A percentile compares a stretch with the other conserved stretches of the same genome.
phyloP scores from a whole-genome alignment of 1,139 yeast genomes.

The Nematodospora anomalae region DNA sequence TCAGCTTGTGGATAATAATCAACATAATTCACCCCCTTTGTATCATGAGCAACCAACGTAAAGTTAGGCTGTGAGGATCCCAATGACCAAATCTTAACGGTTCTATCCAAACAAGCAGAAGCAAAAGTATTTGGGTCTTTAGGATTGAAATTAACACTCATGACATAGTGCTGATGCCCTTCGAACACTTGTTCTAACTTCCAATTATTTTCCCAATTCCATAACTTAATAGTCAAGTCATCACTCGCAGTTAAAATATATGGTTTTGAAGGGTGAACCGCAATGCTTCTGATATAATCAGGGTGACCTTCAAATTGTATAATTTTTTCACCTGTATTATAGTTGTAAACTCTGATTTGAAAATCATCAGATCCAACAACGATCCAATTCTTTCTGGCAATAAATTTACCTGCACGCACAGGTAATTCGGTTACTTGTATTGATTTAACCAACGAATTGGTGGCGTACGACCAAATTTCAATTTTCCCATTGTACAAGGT shows the following conservation, averaged over 20 bases:
- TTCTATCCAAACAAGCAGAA: constrained; percentile 91
- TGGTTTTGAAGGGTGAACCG: constrained; percentile 93
- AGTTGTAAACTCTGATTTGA: constrained; percentile 88
- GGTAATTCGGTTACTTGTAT: constrained; percentile 91
- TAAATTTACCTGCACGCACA: constrained; percentile 90
- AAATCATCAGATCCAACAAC: constrained; percentile 96
- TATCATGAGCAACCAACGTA: constrained; percentile 87
- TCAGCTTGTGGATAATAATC: constrained; percentile 97
- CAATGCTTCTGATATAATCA: constrained; percentile 88
- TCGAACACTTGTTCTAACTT: constrained; percentile 84
- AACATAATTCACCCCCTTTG: constrained; percentile 92
- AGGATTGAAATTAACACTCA: constrained; percentile 94
- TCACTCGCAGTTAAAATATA: constrained; percentile 87
- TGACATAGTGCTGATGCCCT: constrained; percentile 94
- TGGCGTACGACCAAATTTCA: constrained; percentile 93
- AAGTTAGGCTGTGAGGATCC: constrained; percentile 90
- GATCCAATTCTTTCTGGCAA: constrained; percentile 97
- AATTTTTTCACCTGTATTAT: constrained; percentile 92
- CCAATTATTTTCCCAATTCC: constrained; percentile 99
- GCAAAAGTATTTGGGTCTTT: constrained; percentile 98
- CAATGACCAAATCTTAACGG: constrained; percentile 95
- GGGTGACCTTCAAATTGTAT: constrained; percentile 98
- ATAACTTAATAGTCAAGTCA: constrained; percentile 85
- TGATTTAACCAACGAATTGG: constrained; percentile 52
- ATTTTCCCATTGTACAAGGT: constrained; percentile 83